These are phyloP conservation scores for Phylloboletellus chloephorus DNA, from an alignment of 1,284 basidiomycete genomes.

Conservation along the genomic window DNA sequence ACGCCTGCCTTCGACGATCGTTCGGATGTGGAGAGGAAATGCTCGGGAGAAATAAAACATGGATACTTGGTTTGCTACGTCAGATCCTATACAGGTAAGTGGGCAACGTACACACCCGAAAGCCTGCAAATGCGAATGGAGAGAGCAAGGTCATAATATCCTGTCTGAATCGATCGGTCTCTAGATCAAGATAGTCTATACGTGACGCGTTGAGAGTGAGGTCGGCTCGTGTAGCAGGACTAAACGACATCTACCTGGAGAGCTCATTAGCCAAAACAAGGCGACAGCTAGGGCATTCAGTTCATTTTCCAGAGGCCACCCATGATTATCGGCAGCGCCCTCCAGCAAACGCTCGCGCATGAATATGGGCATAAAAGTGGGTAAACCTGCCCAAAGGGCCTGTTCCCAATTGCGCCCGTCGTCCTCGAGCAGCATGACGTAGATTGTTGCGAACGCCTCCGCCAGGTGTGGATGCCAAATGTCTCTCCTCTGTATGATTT, in stretches of 20 bases:
- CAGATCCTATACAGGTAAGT: slow-evolving; percentile 4
- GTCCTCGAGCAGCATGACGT: slow-evolving; percentile 57
- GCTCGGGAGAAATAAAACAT: slow-evolving; percentile 27
- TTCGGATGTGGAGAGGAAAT: slow-evolving; percentile 14
- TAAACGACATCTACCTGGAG: slow-evolving; percentile 19
- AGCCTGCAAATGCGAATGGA: slow-evolving; percentile 45
- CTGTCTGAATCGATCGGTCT: slow-evolving; percentile 33
- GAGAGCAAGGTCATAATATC: slow-evolving; percentile 36
- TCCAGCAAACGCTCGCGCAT: slow-evolving; percentile 37
- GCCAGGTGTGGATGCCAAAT: slow-evolving; percentile 34
- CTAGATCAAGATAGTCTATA: slow-evolving; percentile 34
- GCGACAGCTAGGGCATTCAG: slow-evolving; percentile 42
- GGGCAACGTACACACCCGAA: slow-evolving; percentile 36
- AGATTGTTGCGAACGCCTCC: slow-evolving; percentile 51
- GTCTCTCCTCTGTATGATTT: slow-evolving; percentile 35
- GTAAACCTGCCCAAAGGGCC: slow-evolving; percentile 42
- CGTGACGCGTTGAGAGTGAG: slow-evolving; percentile 4
- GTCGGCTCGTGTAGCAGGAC: not conserved
- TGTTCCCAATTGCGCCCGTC: slow-evolving; percentile 51
- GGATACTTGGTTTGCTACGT: slow-evolving; percentile 30
- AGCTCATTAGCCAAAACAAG: slow-evolving; percentile 44
- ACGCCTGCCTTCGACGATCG: not conserved
- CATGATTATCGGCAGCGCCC: slow-evolving; percentile 33
- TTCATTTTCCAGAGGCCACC: slow-evolving; percentile 47
- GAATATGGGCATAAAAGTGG: slow-evolving; percentile 37